phyloP scores from a whole-genome alignment of 768 basidiomycete genomes.

The Paxillus involutus region DNA sequence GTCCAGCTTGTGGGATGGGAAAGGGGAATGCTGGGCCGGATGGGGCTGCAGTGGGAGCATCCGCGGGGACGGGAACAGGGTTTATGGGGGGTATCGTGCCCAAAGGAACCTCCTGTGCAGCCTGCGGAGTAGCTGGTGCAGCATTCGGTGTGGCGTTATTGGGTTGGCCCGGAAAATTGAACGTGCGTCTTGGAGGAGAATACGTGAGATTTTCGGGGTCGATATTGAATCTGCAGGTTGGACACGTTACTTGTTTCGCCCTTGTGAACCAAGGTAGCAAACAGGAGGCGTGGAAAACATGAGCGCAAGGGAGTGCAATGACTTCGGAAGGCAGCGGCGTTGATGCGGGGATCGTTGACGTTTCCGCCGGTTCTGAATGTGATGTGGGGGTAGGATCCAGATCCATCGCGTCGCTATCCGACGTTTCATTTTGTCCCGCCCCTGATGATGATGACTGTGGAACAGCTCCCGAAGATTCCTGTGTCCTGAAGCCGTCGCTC shows the following conservation, averaged over 20 bases:
- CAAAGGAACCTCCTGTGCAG: conserved; percentile 7
- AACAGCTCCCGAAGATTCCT: conserved; percentile 7
- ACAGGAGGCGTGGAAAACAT: conserved; percentile 79
- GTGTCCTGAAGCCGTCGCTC: conserved; percentile 35
- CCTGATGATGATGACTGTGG: not conserved
- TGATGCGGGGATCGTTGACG: conserved; percentile 7
- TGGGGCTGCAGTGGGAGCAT: conserved; percentile 4
- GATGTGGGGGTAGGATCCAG: conserved; percentile 18
- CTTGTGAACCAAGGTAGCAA: conserved; percentile 82
- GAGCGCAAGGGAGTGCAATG: conserved; percentile 74
- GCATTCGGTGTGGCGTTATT: conserved; percentile 12
- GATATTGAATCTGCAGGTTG: conserved; percentile 80
- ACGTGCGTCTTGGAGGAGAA: conserved; percentile 19
- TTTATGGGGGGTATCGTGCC: conserved; percentile 2
- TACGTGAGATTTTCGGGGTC: conserved; percentile 76
- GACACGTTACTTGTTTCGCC: conserved; percentile 78
- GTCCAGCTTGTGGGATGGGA: conserved; percentile 5
- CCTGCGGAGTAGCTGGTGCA: conserved; percentile 7
- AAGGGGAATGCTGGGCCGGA: not conserved
- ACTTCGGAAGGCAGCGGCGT: conserved; percentile 33
- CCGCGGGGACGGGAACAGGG: not conserved
- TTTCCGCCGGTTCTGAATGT: conserved; percentile 9
- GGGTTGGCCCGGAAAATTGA: conserved; percentile 13
- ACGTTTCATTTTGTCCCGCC: conserved; percentile 2
- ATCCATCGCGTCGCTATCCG: conserved; percentile 14